A percentile compares a stretch with the other conserved stretches of the same genome.
Conservation (phyloP, 768 basidiomycete genomes). For the Cystobasidium tubakii region DNA sequence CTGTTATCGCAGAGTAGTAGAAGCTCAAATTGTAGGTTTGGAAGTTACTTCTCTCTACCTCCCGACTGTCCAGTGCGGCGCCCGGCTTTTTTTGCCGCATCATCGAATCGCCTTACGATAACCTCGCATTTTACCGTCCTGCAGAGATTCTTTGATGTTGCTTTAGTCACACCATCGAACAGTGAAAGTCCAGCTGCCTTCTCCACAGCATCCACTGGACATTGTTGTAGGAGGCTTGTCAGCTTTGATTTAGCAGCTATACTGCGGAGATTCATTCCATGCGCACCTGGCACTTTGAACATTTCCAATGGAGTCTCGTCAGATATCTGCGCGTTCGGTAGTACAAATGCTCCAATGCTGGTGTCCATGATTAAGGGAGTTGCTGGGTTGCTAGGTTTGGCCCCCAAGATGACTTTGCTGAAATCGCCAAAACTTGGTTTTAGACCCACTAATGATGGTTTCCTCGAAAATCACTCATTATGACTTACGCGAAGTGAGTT, state of each 20-base stretch:
- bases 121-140: constrained; percentile 78
- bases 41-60: neutral
- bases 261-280: too few relatives aligned
- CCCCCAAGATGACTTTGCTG: constrained; percentile 36
- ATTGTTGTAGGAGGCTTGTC: constrained; percentile 24
- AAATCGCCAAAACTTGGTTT: neutral
- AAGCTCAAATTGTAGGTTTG: neutral
- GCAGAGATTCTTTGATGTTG: constrained; percentile 75
- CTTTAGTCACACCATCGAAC: constrained; percentile 76
- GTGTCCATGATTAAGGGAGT: constrained; percentile 62
- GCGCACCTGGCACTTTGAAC: constrained; percentile 80
- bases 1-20: too few relatives aligned
- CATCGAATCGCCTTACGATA: constrained; percentile 81
- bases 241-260: too few relatives aligned
- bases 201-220: constrained; percentile 84
- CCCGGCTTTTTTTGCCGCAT: constrained; percentile 50
- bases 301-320: constrained; percentile 72
- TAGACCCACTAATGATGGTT: too few relatives aligned
- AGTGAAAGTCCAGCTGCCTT: constrained; percentile 72
- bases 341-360: constrained; percentile 84
- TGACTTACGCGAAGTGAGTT: constrained; percentile 95
- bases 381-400: constrained; percentile 53
- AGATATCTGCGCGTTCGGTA: constrained; percentile 87
- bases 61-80: neutral
- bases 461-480: too few relatives aligned